These are phyloP conservation scores for Euphorbia tirucalli DNA, from an alignment of 345 rosid species.

Conservation along the genomic window DNA sequence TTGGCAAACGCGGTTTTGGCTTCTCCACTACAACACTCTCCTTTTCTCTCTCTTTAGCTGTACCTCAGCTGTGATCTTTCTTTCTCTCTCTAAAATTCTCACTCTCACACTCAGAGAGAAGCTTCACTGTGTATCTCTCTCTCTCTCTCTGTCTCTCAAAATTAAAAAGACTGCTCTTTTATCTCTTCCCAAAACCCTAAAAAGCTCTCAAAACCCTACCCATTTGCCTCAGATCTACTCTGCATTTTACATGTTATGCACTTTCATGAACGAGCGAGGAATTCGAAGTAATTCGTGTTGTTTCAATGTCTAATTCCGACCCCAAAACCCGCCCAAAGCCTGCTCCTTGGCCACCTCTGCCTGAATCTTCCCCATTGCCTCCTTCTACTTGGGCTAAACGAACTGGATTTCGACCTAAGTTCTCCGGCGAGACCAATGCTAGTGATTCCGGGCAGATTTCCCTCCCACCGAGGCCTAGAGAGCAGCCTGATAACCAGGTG, in stretches of 20 bases:
- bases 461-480: constrained; percentile 46
- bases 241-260: neutral
- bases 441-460: constrained; percentile 68
- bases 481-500: constrained; percentile 39
- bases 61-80: constrained; percentile 9
- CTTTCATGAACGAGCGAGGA: neutral
- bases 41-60: constrained; percentile 8
- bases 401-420: constrained; percentile 89
- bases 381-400: constrained; percentile 94
- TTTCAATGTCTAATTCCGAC: constrained; percentile 65
- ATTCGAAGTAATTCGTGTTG: constrained; percentile 7
- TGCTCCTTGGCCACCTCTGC: constrained; percentile 68
- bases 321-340: constrained; percentile 67
- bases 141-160: too few relatives aligned
- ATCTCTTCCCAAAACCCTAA: constrained; percentile 1
- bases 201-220: constrained; percentile 18
- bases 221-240: constrained; percentile 28
- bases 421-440: constrained; percentile 92
- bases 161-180: neutral
- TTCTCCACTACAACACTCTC: neutral
- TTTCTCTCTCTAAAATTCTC: constrained; percentile 1
- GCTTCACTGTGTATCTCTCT: constrained; percentile 2
- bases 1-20: constrained; percentile 28
- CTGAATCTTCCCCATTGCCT: constrained; percentile 75
- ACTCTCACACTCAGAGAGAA: neutral